Conservation (phyloP, 768 basidiomycete species). For the Suillus americanus region DNA sequence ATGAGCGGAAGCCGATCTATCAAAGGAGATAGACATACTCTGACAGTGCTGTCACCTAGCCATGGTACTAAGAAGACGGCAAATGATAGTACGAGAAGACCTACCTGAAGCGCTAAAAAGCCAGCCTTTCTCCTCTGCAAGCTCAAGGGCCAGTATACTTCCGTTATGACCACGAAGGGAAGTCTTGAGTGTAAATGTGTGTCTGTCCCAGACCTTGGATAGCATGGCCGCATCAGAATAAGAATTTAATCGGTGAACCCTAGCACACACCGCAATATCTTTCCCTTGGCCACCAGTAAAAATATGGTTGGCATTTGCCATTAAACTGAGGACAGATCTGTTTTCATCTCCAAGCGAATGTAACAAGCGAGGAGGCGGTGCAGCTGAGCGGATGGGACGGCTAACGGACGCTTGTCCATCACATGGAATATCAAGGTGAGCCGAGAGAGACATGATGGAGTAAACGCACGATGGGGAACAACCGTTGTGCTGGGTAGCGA, state of each 20-base stretch:
- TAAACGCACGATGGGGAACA: slow-evolving; percentile 27
- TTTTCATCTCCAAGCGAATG: slow-evolving; percentile 72
- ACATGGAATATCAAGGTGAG: background rate
- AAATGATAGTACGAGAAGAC: slow-evolving; percentile 14
- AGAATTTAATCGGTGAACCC: slow-evolving; percentile 17
- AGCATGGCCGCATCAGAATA: background rate
- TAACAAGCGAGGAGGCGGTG: slow-evolving; percentile 47
- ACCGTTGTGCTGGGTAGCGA: slow-evolving; percentile 5
- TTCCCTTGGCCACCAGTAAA: slow-evolving; percentile 81
- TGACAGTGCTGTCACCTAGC: slow-evolving; percentile 83
- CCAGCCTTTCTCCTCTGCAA: slow-evolving; percentile 77
- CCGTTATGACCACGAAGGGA: slow-evolving; percentile 81
- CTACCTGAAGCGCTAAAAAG: slow-evolving; percentile 87
- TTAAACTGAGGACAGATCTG: slow-evolving; percentile 73
- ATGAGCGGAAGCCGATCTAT: slow-evolving; percentile 9
- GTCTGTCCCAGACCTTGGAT: slow-evolving; percentile 81
- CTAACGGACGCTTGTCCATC: slow-evolving; percentile 53
- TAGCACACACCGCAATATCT: slow-evolving; percentile 61
- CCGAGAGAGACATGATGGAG: background rate
- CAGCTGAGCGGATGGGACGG: slow-evolving; percentile 47
- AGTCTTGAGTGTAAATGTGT: slow-evolving; percentile 63
- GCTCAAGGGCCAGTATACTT: slow-evolving; percentile 78
- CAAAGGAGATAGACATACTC: slow-evolving; percentile 47
- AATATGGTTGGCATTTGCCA: slow-evolving; percentile 69
- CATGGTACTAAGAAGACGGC: slow-evolving; percentile 5